Base-by-base conservation (phyloP, 2,329 filamentous ascomycete species). In the Talaromyces sp. region DNA sequence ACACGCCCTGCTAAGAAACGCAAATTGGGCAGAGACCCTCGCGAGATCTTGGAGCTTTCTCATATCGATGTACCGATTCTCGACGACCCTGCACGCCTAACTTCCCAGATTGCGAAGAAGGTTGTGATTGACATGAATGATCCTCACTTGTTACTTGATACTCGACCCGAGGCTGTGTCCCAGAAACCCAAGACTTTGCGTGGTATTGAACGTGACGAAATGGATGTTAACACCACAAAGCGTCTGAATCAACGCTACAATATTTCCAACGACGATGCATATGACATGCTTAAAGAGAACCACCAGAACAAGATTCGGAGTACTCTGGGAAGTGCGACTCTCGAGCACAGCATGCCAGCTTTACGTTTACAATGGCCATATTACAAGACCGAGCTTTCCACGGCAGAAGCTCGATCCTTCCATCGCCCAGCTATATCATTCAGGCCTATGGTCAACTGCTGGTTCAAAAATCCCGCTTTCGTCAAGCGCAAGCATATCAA, bases 251-350 rank as follows among this genome's bases (percentile, higher is more conserved):
- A 89, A 67, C 88, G 93, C 49, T 99, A 96, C 82, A 98, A 98
- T 72, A 90, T 96, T 62, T 96, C 93, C 32, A 98, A 98, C 65
- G 95, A 99, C 70, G 90, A 95, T 62, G 93, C 93, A 1, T 99
- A 99, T 73, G 93, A 98, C 71, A 86, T 92, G 63, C 84, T 99
- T 52, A 98, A 98, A 76, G 92, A 96, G 75, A 98, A 97, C 71
- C 93, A 96, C 71, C 92, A 96, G 77, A 92, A 91, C 82, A 98
- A 96, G 76, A 91, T 99, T 64, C 88, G 95, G 67, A 95, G 92
- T 58, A 96, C 92, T 1, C 85, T 99, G 63, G 92, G 92, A 53
- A 93, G 93, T 71, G 86, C 96, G 64, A 88, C 90, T n/a, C 88
- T 99, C 49, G 95, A 99, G 73, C 95, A 99, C 78, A 93, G 91